These are phyloP conservation scores for Globisporangium irregulare DNA, from an alignment of 352 stramenopile genomes.

Conservation along the genomic window DNA sequence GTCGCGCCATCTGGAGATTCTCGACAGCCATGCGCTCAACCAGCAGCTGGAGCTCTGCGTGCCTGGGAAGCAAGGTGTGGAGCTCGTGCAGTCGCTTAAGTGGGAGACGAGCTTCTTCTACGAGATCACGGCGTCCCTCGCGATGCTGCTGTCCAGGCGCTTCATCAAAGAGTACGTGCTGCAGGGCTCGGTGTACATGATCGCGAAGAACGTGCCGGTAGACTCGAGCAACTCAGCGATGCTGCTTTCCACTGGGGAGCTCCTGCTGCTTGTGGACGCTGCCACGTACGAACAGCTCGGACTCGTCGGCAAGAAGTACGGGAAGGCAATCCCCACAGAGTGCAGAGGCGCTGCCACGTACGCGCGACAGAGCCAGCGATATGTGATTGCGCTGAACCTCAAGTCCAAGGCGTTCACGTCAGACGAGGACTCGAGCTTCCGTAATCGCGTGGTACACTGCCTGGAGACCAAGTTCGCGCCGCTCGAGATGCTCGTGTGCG, in stretches of 20 bases:
- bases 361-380: constrained; percentile 38
- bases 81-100: constrained; percentile 46
- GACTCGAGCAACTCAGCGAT: constrained; percentile 61
- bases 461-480: constrained; percentile 49
- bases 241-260: constrained; percentile 61
- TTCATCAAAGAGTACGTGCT: constrained; percentile 67
- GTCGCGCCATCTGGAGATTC: constrained; percentile 47
- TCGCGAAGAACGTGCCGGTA: constrained; percentile 72
- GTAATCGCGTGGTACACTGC: constrained; percentile 42
- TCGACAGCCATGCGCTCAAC: constrained; percentile 48
- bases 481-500: constrained; percentile 72
- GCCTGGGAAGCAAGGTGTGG: constrained; percentile 28
- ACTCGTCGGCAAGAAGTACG: constrained; percentile 65
- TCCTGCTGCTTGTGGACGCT: constrained; percentile 63
- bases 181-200: constrained; percentile 56
- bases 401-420: constrained; percentile 36
- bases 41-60: constrained; percentile 77
- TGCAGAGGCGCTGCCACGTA: constrained; percentile 21
- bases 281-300: constrained; percentile 73
- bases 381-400: constrained; percentile 62
- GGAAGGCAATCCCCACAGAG: constrained; percentile 24
- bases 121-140: constrained; percentile 48
- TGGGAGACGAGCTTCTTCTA: constrained; percentile 87
- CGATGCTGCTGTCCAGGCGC: constrained; percentile 48
- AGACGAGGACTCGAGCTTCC: constrained; percentile 12